Evolutionary conservation across 2,329 filamentous ascomycete species (phyloP), one percentile per base, ranked within the genome.

Genomic region (Xylaria sp.): DNA sequence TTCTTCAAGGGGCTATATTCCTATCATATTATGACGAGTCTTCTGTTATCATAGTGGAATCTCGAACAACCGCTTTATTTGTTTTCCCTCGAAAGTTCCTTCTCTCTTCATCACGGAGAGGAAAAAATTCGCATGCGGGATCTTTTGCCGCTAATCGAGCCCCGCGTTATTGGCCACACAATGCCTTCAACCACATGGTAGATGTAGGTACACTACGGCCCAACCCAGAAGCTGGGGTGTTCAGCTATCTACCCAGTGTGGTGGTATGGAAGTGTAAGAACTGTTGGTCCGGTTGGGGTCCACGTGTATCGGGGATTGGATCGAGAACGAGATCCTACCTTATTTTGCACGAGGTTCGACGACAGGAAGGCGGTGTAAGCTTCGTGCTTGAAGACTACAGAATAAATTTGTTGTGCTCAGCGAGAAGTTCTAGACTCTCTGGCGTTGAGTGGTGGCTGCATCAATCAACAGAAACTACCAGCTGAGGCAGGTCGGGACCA

Each of bases 301-400:
- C 42, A 47, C 21, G 24, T 30, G 24, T 17, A 30, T 51, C 48
- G 48, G 48, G 30, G 48, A 51, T 51, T 47, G 42, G 42, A 47
- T 47, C 42, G 14, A 47, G 48, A 51, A 19, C n/a, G 24, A 30
- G 17, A 51, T 30, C 14, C 24, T 30, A 30, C 21, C 24, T 30
- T 51, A 4, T 17, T 30, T 47, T 19, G 42, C 17, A 19, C 39
- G 14, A 30, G 9, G 8, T 9, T 51, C 11, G 48, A 27, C 30
- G 48, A 30, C 48, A 14, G 48, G 21, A 51, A 51, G 14, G 48
- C 48, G 48, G 48, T 51, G 48, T 51, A 27, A 12, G 21, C 7
- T 14, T 8, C 36, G n/a, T 34, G 27, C n/a, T 48, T 5, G 32
- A 21, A 21, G 11, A 21, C 7, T 4, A 27, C 24, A 27, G 24